These are phyloP conservation scores for Aulographum hederae DNA, from an alignment of 2,329 filamentous ascomycete genomes.

Conservation along the genomic window DNA sequence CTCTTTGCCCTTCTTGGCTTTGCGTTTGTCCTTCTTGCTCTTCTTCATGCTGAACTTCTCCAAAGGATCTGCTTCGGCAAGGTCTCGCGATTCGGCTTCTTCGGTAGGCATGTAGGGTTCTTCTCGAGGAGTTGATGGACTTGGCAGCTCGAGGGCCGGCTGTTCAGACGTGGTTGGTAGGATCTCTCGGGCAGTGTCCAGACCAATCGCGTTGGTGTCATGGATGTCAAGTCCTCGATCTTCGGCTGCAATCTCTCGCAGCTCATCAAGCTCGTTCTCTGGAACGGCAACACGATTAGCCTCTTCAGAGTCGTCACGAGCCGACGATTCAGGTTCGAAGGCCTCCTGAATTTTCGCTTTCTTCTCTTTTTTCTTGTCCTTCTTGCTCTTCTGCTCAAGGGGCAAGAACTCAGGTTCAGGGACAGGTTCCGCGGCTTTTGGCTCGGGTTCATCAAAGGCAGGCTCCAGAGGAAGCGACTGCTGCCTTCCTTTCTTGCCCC, in stretches of 20 bases:
- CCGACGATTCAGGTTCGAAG: background rate
- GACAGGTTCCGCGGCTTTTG: no score
- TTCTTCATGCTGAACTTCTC: conserved; percentile 1
- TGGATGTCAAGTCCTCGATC: no score
- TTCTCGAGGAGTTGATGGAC: no score
- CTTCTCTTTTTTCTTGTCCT: conserved; percentile 5
- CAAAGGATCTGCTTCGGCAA: background rate
- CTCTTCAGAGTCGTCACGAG: background rate
- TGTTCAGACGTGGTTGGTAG: background rate
- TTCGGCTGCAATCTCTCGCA: no score
- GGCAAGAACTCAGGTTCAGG: background rate
- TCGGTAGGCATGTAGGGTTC: background rate
- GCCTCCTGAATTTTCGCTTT: conserved; percentile 1
- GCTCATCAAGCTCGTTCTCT: no score
- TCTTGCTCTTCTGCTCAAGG: conserved; percentile 1
- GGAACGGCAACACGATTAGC: background rate
- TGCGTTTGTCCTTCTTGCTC: conserved; percentile 4
- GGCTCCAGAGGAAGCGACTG: conserved; percentile 1
- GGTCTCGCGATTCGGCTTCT: background rate
- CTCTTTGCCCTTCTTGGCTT: no score
- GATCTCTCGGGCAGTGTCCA: background rate
- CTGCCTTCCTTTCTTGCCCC: conserved; percentile 4
- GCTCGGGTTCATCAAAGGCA: conserved; percentile 3
- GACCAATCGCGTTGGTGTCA: no score
- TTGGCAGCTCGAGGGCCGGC: background rate